Conservation (phyloP, 2,329 filamentous ascomycete species). For the Aspergillus arachidicola region DNA sequence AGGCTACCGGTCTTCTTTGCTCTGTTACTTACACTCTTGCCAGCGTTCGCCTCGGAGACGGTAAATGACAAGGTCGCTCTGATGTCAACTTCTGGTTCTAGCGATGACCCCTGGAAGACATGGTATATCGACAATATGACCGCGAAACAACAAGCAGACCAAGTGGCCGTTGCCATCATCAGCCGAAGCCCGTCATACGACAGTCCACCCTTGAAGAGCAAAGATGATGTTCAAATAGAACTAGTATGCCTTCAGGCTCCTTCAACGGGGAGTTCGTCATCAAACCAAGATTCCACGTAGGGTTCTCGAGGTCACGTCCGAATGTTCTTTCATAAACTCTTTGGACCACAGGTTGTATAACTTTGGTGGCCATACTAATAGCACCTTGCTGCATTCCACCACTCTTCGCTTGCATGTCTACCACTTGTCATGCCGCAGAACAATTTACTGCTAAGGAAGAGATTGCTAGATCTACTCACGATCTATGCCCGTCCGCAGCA, state of each 20-base stretch:
- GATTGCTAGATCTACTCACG: not conserved
- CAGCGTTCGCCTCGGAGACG: constrained; percentile 38
- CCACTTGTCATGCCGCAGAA: not conserved
- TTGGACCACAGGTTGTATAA: not conserved
- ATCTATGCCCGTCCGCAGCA: not conserved
- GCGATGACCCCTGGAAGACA: constrained; percentile 36
- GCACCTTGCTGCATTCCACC: not conserved
- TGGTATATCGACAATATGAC: constrained; percentile 40
- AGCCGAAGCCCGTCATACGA: constrained; percentile 35
- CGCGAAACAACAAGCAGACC: constrained; percentile 34
- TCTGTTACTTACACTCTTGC: constrained; percentile 2
- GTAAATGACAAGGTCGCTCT: constrained; percentile 27
- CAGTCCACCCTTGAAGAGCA: constrained; percentile 23
- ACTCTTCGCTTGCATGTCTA: not conserved
- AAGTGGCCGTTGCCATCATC: constrained; percentile 42
- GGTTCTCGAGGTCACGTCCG: too few relatives aligned
- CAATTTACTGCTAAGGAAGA: not conserved
- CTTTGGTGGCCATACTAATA: not conserved
- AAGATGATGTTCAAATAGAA: constrained; percentile 39
- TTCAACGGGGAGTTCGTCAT: constrained; percentile 25
- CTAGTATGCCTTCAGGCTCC: constrained; percentile 41
- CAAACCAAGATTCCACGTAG: constrained; percentile 20
- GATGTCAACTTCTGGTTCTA: constrained; percentile 33
- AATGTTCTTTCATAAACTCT: not conserved
- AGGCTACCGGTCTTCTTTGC: not conserved